Evolutionary conservation across 2,329 filamentous ascomycete genomes (phyloP), one percentile per base, ranked within the genome.

Genomic region (Helicocarpus griseus): DNA sequence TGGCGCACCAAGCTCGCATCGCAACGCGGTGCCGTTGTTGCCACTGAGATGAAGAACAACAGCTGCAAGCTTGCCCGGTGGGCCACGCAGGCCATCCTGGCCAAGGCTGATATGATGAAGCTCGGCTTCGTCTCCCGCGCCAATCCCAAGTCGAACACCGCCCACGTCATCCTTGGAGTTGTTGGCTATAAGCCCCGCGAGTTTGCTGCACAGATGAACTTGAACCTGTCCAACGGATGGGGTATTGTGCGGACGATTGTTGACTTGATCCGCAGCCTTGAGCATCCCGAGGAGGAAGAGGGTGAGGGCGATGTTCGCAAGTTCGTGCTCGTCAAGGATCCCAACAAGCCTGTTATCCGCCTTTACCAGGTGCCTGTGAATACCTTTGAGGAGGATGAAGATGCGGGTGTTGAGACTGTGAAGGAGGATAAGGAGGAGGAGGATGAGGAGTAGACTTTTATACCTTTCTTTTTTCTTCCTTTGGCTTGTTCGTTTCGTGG

Each of bases 31-130:
- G 93, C 93, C 52, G 91, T 98, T 40, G 87, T 98, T 24, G 93
- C 93, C 19, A 98, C 93, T 11, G 93, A 98, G 77, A 98, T 98
- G 93, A 98, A 98, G 87, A 98, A 98, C 82, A 98, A 98, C 81
- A 89, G 84, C 67, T 95, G 89, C 86, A 98, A 98, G 79, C 84
- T 98, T 57, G 93, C 93, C 53, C 80, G 93, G 69, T 98, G 93
- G 93, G 95, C 93, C 29, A 89, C 91, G 40, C 93, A 98, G 78
- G 88, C 86, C 66, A 96, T 98, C 65, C 82, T 98, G 53, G 90
- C 91, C 69, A 90, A 90, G 75, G 90, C 93, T n/a, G 93, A 98
- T 68, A 79, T 89, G 60, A 96, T 98, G 89, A 98, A 97, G 79
- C 83, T 98, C 69, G 93, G 91, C 63, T 98, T 98, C 74, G 89